A percentile compares a stretch with the other conserved stretches of the same genome.
Evolutionary conservation across 1,139 yeast species (phyloP).

Genomic region (Scheffersomyces insectosa): DNA sequence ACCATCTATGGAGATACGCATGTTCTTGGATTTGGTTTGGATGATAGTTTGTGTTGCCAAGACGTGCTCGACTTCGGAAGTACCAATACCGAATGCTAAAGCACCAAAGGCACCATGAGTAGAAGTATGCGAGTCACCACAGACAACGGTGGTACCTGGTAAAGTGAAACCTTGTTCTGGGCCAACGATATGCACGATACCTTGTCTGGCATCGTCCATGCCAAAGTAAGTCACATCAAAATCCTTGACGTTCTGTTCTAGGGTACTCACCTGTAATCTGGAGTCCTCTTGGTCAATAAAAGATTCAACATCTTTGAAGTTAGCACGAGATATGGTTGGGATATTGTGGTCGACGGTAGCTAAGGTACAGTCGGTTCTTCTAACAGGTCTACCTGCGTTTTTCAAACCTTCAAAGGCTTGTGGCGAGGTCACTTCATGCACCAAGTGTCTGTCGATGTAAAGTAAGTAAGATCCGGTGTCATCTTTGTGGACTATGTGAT

Average conservation of each 20-base stretch:
- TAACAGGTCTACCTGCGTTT: constrained; percentile 82
- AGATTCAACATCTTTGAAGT: constrained; percentile 71
- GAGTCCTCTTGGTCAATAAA: constrained; percentile 92
- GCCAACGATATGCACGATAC: constrained; percentile 96
- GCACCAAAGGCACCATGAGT: constrained; percentile 99
- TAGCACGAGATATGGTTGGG: constrained; percentile 82
- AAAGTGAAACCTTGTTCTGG: constrained; percentile 98
- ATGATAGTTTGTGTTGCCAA: constrained; percentile 95
- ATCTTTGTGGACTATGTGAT: constrained; percentile 87
- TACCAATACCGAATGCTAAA: constrained; percentile 98
- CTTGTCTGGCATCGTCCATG: constrained; percentile 91
- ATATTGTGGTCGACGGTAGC: constrained; percentile 98
- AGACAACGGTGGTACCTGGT: constrained; percentile 97
- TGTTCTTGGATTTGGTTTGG: constrained; percentile 92
- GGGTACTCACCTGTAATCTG: constrained; percentile 84
- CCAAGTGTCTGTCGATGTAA: constrained; percentile 93
- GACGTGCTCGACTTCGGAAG: constrained; percentile 98
- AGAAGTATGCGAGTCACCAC: constrained; percentile 98
- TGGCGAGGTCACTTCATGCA: constrained; percentile 97
- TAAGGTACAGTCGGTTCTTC: constrained; percentile 92
- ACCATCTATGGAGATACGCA: constrained; percentile 86
- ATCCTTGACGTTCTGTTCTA: constrained; percentile 88
- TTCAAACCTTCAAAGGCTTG: constrained; percentile 96
- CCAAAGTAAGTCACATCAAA: constrained; percentile 92
- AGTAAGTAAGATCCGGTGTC: constrained; percentile 83